Conservation (phyloP, 2,329 filamentous ascomycete genomes). For the Exophiala sp. region DNA sequence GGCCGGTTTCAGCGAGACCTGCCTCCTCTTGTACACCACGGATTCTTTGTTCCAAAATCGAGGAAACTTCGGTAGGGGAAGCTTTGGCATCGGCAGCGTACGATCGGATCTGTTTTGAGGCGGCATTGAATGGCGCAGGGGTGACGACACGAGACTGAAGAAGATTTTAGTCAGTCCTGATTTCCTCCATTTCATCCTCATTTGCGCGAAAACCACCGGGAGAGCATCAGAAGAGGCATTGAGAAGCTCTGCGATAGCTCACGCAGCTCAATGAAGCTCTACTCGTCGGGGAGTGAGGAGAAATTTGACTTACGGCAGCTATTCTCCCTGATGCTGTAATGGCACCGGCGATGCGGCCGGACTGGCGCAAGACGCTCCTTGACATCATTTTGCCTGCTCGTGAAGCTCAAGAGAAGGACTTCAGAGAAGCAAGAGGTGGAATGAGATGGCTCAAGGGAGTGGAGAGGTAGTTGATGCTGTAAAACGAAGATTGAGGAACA, state of each 20-base stretch:
- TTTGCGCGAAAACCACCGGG: background rate
- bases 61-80: conserved; percentile 94
- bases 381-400: conserved; percentile 71
- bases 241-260: conserved; percentile 33
- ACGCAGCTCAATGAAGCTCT: conserved; percentile 37
- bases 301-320: conserved; percentile 77
- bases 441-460: conserved; percentile 38
- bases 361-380: conserved; percentile 96
- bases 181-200: background rate
- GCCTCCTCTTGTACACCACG: conserved; percentile 97
- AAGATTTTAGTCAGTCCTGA: conserved; percentile 36
- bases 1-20: conserved; percentile 94
- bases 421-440: conserved; percentile 20
- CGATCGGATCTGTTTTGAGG: conserved; percentile 70
- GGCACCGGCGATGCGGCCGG: conserved; percentile 89
- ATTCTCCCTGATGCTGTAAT: conserved; percentile 89
- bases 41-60: conserved; percentile 98
- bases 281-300: conserved; percentile 41
- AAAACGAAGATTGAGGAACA: conserved; percentile 15
- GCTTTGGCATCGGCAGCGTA: conserved; percentile 95
- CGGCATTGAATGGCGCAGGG: conserved; percentile 71
- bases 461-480: conserved; percentile 32
- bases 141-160: conserved; percentile 78
- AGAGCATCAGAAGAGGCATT: conserved; percentile 7
- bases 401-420: conserved; percentile 25